Evolutionary conservation across 176 grass and related monocot species (phyloP).

Genomic region (Aegilops bicornis): DNA sequence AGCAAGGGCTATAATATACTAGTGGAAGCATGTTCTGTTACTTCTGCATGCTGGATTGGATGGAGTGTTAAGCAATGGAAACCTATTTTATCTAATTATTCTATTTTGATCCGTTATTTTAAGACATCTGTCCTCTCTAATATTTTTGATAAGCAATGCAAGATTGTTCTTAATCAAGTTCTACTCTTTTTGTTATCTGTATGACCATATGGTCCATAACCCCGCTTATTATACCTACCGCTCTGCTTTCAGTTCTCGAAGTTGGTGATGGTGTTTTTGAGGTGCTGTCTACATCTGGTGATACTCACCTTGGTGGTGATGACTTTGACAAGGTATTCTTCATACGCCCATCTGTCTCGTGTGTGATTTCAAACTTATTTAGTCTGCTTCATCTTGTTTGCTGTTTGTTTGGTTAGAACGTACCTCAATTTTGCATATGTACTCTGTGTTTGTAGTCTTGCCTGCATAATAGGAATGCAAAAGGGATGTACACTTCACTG

Average conservation of each 20-base stretch:
- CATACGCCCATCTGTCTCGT: background rate
- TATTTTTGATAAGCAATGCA: background rate
- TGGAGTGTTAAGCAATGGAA: background rate
- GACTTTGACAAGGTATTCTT: slow-evolving; percentile 79
- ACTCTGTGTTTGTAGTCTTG: background rate
- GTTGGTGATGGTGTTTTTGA: slow-evolving; percentile 90
- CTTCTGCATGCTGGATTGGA: background rate
- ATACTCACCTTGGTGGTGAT: slow-evolving; percentile 82
- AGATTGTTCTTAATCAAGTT: background rate
- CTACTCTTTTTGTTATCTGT: background rate
- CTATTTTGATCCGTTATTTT: background rate
- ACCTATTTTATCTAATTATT: background rate
- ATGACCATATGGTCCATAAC: slow-evolving; percentile 9
- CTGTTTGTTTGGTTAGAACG: background rate
- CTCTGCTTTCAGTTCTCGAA: slow-evolving; percentile 55
- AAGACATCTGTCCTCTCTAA: background rate
- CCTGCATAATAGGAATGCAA: background rate
- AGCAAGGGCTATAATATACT: background rate
- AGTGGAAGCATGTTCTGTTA: background rate
- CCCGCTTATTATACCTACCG: background rate
- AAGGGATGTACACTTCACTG: background rate
- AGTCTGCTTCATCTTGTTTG: background rate
- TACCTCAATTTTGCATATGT: background rate
- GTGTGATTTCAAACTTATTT: background rate
- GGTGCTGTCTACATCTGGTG: slow-evolving; percentile 78